Evolutionary conservation across 2,329 filamentous ascomycete species (phyloP).

Genomic region (Gnomoniopsis smithogilvyi): DNA sequence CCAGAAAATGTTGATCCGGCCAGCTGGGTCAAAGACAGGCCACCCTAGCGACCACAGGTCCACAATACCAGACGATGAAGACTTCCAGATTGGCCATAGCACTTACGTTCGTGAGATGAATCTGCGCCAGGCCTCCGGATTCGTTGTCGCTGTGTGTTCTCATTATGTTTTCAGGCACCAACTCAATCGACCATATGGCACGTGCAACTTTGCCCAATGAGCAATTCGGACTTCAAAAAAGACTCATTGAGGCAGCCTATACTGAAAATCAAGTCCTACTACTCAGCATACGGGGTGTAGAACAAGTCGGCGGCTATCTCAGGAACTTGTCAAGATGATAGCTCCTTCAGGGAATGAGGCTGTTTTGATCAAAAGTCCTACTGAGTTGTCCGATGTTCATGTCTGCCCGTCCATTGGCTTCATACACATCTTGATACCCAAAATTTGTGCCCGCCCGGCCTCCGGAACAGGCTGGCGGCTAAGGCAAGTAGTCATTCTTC

Average conservation of each 20-base stretch:
- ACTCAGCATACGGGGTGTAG: background rate
- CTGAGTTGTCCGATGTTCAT: conserved; percentile 1
- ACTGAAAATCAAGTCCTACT: background rate
- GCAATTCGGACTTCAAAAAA: background rate
- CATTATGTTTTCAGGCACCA: conserved; percentile 2
- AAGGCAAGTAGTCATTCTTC: background rate
- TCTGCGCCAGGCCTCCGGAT: background rate
- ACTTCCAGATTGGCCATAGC: conserved; percentile 4
- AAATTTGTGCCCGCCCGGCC: conserved; percentile 2
- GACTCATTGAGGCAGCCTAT: background rate
- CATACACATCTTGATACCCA: conserved; percentile 1
- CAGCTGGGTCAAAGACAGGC: conserved; percentile 8
- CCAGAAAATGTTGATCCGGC: conserved; percentile 9
- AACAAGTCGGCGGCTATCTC: background rate
- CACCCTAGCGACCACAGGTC: background rate
- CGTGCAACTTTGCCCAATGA: background rate
- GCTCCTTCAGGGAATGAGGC: conserved; percentile 2
- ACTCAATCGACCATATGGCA: background rate
- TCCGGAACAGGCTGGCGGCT: conserved; percentile 14
- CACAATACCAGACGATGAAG: background rate
- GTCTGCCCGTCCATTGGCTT: background rate
- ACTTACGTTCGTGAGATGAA: background rate
- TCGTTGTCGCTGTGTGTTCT: background rate
- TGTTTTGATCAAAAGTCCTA: conserved; percentile 1
- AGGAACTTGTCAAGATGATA: background rate